Base-by-base conservation (phyloP, 352 stramenopile genomes). In the Globisporangium rhizosaccharum region DNA sequence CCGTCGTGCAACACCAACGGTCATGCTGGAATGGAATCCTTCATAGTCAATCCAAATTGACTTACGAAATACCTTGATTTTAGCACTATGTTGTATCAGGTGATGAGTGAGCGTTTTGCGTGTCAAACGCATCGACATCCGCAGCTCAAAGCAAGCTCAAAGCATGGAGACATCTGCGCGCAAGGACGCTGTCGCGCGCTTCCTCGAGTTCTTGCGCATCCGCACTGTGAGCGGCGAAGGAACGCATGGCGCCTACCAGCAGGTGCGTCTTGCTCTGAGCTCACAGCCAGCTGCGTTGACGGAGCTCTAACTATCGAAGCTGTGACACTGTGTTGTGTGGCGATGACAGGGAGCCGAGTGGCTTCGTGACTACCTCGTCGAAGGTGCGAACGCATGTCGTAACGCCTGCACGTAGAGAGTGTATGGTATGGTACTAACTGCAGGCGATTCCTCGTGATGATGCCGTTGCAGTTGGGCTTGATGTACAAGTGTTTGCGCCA, bases 131-230 rank as follows among this genome's bases (percentile, higher is more conserved):
- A 14, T 6, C 44, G 11, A 28, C 6, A 11, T 26, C 44, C 18
- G 18, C 15, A 18, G 12, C 47, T 17, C 47, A 52, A 25, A 15
- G 26, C 26, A 37, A 17, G 28, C n/a, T n/a, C n/a, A 4, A 37
- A 50, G 28, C 15, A 57, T 11, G 46, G 68, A 70, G 66, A 25
- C 58, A 9, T 17, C 10, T 2, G 33, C 57, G 36, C 60, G 67
- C 48, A 78, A 71, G 26, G 70, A 73, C 44, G 20, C 70, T 15
- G 63, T 87, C 8, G 67, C 71, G 54, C 70, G 82, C 50, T 89
- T 96, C 53, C 61, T 92, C 20, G 75, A 96, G 58, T 67, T 94
- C 42, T 65, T 96, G 53, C 65, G 81, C 46, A 79, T 96, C 65
- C 79, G 71, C 47, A 90, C 86, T 0, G 70, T 96, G 30, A 95